Base-by-base conservation (phyloP, 2,329 filamentous ascomycete species). In the Diplodia mutila region DNA sequence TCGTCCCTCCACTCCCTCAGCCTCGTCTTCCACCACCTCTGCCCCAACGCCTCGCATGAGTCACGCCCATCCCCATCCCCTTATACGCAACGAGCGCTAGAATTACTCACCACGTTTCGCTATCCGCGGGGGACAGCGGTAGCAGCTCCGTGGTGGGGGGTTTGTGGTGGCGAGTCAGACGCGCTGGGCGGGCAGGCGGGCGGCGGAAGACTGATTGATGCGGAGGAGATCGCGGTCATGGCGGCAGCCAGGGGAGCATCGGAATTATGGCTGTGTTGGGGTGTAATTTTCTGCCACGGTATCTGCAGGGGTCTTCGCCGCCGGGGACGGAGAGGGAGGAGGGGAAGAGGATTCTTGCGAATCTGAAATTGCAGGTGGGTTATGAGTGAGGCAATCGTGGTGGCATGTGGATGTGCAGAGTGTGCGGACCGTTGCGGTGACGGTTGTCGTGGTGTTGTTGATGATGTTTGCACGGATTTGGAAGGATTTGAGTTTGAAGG, bases 321-420 rank as follows among this genome's bases (percentile, higher is more conserved):
- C 86, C 87, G 6, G 69, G 81, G 5, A 76, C 76, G 0, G 69
- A 73, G 1, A 52, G 79, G 3, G 74, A 75, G 1, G 72, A 70
- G 37, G 79, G 80, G 71, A 72, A 73, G 54, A 83, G 74, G 27
- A 80, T 89, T 51, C 86, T 86, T 69, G 81, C 81, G 37, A 81
- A n/a, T n/a, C n/a, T n/a, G n/a, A 32, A 32, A 8, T 5, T 32
- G 29, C 5, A 32, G 29, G 29, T 8, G 29, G 1, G 29, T 5
- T 3, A 32, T 32, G 29, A 5, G 29, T 32, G 5, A 1, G 6
- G 5, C 1, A 32, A 8, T 32, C 5, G n/a, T 32, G 29, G 29
- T 1, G 29, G 29, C 6, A 32, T 5, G 29, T 8, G 6, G 6
- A 7, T 32, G 29, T 32, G 29, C 29, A 7, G 29, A 32, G 6